Evolutionary conservation across 208 protist genomes (phyloP).

Genomic region (Trichomonas vaginalis): DNA sequence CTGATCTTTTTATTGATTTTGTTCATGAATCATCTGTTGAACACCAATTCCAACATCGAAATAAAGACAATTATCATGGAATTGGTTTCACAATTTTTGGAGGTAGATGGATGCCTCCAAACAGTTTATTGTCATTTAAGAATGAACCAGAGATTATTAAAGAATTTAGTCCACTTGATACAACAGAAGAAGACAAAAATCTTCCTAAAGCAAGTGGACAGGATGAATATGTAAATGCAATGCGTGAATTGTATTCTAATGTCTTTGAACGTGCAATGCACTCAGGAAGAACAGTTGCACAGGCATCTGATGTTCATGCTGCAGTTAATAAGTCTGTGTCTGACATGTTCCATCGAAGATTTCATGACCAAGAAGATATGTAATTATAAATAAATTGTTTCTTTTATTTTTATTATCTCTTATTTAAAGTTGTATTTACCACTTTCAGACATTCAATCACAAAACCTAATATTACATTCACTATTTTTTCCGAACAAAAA

Average conservation of each 20-base stretch:
- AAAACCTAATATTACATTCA: too few relatives aligned
- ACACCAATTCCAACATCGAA: not conserved
- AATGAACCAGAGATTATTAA: not conserved
- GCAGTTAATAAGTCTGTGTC: not conserved
- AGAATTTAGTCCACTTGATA: not conserved
- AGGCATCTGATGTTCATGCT: not conserved
- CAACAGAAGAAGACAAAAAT: not conserved
- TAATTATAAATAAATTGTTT: too few relatives aligned
- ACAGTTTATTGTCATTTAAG: not conserved
- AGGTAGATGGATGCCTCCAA: not conserved
- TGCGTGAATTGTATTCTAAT: not conserved
- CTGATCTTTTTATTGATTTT: not conserved
- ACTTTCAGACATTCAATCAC: too few relatives aligned
- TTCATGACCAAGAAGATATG: not conserved
- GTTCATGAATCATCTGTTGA: not conserved
- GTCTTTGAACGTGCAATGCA: not conserved
- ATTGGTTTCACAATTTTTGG: not conserved
- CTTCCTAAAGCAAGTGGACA: not conserved
- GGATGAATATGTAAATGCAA: not conserved
- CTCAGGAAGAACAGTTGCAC: not conserved
- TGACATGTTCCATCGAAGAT: not conserved
- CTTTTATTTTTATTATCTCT: too few relatives aligned
- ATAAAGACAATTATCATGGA: not conserved
- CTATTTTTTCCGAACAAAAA: too few relatives aligned
- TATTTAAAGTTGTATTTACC: too few relatives aligned